These are phyloP conservation scores for Venturia aucupariae DNA, from an alignment of 2,329 filamentous ascomycete genomes.

Conservation along the genomic window DNA sequence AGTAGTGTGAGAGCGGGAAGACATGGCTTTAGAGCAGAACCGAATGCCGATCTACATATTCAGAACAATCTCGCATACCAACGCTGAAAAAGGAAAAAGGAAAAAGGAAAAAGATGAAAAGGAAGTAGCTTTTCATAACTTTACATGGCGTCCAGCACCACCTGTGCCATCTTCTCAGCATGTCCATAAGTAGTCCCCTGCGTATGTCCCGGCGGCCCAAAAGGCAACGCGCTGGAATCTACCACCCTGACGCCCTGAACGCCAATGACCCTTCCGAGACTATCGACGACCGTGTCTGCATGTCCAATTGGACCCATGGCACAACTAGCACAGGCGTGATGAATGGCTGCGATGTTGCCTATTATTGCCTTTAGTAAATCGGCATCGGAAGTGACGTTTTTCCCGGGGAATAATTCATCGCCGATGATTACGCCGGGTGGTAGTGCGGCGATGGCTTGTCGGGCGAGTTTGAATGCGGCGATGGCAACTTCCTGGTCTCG, in stretches of 20 bases:
- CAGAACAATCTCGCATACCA: too few species aligned
- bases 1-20: too few species aligned
- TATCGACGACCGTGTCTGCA: constrained; percentile 43
- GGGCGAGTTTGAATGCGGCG: constrained; percentile 46
- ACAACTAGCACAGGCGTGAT: constrained; percentile 49
- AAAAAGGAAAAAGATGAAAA: too few species aligned
- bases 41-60: too few species aligned
- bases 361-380: constrained; percentile 26
- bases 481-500: constrained; percentile 43
- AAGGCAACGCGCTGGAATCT: constrained; percentile 17
- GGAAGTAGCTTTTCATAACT: too few species aligned
- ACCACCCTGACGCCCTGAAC: constrained; percentile 43
- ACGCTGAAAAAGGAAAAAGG: too few species aligned
- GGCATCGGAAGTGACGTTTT: constrained; percentile 37
- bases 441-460: constrained; percentile 19
- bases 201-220: constrained; percentile 5
- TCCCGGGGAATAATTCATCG: constrained; percentile 33
- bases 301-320: constrained; percentile 45
- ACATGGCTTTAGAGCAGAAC: too few species aligned
- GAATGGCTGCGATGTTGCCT: constrained; percentile 30
- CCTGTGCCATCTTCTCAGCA: constrained; percentile 8
- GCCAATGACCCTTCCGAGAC: constrained; percentile 44
- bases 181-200: constrained; percentile 10
- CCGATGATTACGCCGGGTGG: constrained; percentile 18
- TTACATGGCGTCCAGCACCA: background rate